Conservation (phyloP, 805 yeast species). For the Zygoascus flipseniorum region DNA sequence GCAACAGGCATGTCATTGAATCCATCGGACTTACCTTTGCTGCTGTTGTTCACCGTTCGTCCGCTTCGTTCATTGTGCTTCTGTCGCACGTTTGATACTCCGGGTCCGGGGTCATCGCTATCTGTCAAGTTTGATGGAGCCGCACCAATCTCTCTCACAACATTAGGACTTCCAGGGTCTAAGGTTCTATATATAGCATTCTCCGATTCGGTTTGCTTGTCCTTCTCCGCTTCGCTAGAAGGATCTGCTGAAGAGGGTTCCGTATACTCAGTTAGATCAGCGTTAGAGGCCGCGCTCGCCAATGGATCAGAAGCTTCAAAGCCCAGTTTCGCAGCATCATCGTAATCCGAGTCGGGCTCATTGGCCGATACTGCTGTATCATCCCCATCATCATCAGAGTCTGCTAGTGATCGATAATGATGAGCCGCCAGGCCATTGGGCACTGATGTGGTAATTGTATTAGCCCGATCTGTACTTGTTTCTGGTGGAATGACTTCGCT, state of each 20-base stretch:
- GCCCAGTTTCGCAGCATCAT: background rate
- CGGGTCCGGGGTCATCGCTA: background rate
- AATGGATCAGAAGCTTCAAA: background rate
- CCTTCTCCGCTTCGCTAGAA: background rate
- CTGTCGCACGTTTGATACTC: background rate
- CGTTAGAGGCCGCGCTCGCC: background rate
- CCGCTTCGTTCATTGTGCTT: background rate
- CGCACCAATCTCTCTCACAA: background rate
- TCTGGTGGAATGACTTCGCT: background rate
- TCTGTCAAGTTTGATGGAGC: background rate
- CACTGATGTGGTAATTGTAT: background rate
- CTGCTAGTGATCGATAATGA: slow-evolving; percentile 1
- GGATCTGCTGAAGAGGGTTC: background rate
- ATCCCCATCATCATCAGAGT: background rate
- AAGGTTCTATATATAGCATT: background rate
- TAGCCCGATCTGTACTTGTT: background rate
- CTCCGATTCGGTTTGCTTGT: background rate
- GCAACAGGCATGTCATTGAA: background rate
- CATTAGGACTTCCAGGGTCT: background rate
- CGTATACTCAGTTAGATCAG: background rate
- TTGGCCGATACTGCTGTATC: background rate
- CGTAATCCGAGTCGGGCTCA: background rate
- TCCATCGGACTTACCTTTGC: background rate
- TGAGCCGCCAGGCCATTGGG: background rate
- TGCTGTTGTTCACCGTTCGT: background rate